Evolutionary conservation across 345 rosid genomes (phyloP).

Genomic region (Melaleuca quinquenervia): DNA sequence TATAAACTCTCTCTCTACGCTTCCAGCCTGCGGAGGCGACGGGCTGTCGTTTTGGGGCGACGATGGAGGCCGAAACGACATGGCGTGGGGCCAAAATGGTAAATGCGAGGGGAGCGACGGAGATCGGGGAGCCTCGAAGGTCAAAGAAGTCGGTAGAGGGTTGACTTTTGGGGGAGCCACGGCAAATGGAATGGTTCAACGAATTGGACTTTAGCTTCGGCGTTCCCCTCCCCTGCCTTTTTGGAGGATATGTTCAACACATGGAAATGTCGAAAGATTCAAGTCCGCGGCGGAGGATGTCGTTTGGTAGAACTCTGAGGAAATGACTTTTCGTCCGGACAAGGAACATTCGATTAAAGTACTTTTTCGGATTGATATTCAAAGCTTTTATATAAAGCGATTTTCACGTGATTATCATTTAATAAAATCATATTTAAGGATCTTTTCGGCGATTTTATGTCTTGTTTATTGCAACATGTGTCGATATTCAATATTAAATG

Average conservation of each 20-base stretch:
- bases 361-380: too few species aligned
- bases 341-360: not conserved
- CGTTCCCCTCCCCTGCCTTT: not conserved
- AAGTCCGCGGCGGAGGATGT: not conserved
- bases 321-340: not conserved
- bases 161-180: not conserved
- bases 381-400: too few species aligned
- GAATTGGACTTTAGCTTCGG: not conserved
- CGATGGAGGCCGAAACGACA: not conserved
- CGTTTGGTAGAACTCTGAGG: not conserved
- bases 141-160: not conserved
- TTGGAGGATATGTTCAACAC: not conserved
- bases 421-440: too few species aligned
- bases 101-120: not conserved
- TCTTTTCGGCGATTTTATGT: too few species aligned
- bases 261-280: not conserved
- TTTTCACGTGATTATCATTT: too few species aligned
- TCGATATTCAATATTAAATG: too few species aligned
- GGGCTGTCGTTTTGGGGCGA: not conserved
- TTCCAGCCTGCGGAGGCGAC: not conserved
- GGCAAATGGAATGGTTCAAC: not conserved
- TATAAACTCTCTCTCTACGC: not conserved
- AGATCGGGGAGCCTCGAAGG: not conserved
- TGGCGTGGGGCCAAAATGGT: not conserved
- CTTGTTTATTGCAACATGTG: too few species aligned